A percentile compares a stretch with the other conserved stretches of the same genome.
These are phyloP conservation scores for Penicillium lividum DNA, from an alignment of 495 filamentous ascomycete species.

Conservation along the genomic window DNA sequence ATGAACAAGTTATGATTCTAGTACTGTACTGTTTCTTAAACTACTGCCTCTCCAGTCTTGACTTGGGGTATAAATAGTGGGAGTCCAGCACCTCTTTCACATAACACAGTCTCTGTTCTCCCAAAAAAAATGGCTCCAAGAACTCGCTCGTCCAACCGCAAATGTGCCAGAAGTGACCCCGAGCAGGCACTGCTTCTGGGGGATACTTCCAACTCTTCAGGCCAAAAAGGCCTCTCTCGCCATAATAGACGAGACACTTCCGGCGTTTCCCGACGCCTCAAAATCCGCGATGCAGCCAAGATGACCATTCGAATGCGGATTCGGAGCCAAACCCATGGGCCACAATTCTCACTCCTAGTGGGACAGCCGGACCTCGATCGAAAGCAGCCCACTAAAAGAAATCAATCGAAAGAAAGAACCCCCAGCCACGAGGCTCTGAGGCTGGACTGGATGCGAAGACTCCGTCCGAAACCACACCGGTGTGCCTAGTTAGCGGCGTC, in stretches of 20 bases:
- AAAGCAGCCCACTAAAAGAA: not conserved
- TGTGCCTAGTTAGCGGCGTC: not conserved
- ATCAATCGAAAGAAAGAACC: not conserved
- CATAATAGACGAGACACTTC: not conserved
- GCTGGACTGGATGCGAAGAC: not conserved
- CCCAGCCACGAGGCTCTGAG: not conserved
- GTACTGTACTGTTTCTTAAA: not conserved
- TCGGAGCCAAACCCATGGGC: not conserved
- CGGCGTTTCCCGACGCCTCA: not conserved
- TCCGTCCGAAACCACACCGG: not conserved
- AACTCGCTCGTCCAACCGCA: not conserved
- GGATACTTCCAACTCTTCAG: not conserved
- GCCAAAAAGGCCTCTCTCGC: not conserved
- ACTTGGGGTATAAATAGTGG: not conserved
- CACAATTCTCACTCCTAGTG: not conserved
- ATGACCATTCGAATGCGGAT: slow-evolving; percentile 1
- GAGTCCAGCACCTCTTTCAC: not conserved
- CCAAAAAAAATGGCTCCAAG: not conserved
- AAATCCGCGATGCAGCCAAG: not conserved
- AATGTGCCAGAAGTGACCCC: not conserved
- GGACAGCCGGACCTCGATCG: not conserved
- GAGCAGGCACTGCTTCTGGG: not conserved
- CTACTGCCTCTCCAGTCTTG: not conserved
- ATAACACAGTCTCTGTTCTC: not conserved
- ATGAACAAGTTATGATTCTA: not conserved